Base-by-base conservation (phyloP, 495 filamentous ascomycete species). In the Delitschia confertaspora region DNA sequence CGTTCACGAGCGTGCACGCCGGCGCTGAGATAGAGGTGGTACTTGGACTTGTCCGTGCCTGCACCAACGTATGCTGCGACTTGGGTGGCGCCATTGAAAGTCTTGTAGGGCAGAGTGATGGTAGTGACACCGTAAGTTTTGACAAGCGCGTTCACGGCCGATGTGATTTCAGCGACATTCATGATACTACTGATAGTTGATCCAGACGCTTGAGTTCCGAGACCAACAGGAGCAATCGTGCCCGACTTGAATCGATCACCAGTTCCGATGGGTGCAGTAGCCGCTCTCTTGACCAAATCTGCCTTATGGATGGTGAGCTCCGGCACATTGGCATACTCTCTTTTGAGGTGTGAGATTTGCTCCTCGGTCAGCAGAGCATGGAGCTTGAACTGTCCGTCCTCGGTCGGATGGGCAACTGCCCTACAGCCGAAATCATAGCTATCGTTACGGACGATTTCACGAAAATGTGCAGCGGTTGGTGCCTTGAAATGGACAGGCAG, bases 1-100 rank as follows among this genome's bases (percentile, higher is more conserved):
- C 63, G 58, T 42, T 66, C 63, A n/a, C 62, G 58, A 1, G 63
- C 60, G 33, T 66, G 63, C 19, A 65, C 56, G 26, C 45, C 56
- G 13, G 60, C 52, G 18, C 46, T 60, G 32, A 65, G 36, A 33
- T 59, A 65, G 3, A 65, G 51, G 33, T 59, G 56, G 38, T 61
- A 59, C 21, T 51, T 44, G 37, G 54, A 57, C 20, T 53, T 51
- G 29, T 55, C 25, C 9, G 36, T 37, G 11, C 47, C 43, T 17
- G 33, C 48, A 36, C 52, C 60, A 13, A 54, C 59, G 19, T 61
- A 37, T 31, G 51, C 55, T 27, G 34, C 54, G 23, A 57, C 41
- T 20, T 27, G 17, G 8, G 51, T 50, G 3, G 51, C 42, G 17
- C 61, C 60, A 8, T 61, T 51, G 47, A 58, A 63, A 20, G 62